These are phyloP conservation scores for Fusarium torulosum DNA, from an alignment of 2,329 filamentous ascomycete genomes.

Conservation along the genomic window DNA sequence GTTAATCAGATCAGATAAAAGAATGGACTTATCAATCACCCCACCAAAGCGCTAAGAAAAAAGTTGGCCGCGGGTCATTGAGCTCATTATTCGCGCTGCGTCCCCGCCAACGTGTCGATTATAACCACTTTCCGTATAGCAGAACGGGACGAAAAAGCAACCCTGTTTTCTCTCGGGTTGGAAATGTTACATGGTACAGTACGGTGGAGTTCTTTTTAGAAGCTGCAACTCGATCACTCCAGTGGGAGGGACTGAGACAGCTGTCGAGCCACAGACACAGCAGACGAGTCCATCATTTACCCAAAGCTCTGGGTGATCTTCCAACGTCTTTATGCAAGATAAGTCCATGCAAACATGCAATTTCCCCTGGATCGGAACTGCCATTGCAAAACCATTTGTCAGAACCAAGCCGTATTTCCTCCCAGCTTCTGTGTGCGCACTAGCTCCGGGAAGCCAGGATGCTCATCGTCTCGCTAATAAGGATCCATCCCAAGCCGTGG, in stretches of 20 bases:
- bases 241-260: background rate
- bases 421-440: constrained; percentile 6
- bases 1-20: constrained; percentile 41
- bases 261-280: constrained; percentile 3
- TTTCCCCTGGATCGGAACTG: background rate
- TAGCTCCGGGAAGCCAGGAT: constrained; percentile 16
- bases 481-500: constrained; percentile 31
- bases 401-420: constrained; percentile 10
- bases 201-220: background rate
- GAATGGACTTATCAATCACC: constrained; percentile 41
- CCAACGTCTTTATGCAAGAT: background rate
- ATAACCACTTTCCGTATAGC: constrained; percentile 24
- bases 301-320: constrained; percentile 12
- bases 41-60: constrained; percentile 19
- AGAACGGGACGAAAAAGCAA: background rate
- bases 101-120: constrained; percentile 33
- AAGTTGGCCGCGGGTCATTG: constrained; percentile 11
- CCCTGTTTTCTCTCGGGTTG: constrained; percentile 21
- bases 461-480: constrained; percentile 3
- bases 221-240: constrained; percentile 18
- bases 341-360: background rate
- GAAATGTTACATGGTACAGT: constrained; percentile 11
- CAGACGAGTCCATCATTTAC: constrained; percentile 4
- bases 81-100: constrained; percentile 10
- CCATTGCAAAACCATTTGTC: background rate